A percentile compares a stretch with the other conserved stretches of the same genome.
Conservation (phyloP, 2,329 filamentous ascomycete genomes). For the Aspergillus fischeri region DNA sequence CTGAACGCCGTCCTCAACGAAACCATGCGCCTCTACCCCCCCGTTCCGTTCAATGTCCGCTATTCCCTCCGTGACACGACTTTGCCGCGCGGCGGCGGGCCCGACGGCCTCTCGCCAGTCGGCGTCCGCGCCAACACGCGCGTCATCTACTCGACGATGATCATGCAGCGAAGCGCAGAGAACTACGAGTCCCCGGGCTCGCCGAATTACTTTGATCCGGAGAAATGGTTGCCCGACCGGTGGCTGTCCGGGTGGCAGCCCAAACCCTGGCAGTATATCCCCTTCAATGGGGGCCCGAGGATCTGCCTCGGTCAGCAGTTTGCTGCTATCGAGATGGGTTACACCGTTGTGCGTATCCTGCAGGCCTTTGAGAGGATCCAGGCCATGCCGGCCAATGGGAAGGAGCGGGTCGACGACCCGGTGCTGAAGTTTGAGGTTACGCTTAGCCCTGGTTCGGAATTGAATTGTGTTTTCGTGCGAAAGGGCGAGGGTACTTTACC, state of each 20-base stretch:
- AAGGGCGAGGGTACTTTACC: conserved; percentile 16
- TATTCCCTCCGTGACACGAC: conserved; percentile 68
- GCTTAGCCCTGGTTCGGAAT: conserved; percentile 33
- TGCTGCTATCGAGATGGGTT: conserved; percentile 57
- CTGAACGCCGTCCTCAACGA: conserved; percentile 69
- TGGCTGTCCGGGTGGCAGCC: conserved; percentile 50
- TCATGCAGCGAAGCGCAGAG: conserved; percentile 49
- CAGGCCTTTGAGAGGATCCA: conserved; percentile 39
- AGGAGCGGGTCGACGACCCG: conserved; percentile 34
- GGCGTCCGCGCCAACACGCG: conserved; percentile 46
- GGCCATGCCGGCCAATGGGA: conserved; percentile 28
- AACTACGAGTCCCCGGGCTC: conserved; percentile 44
- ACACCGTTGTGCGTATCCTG: conserved; percentile 42
- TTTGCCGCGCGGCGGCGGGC: conserved; percentile 61
- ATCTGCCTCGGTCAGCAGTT: conserved; percentile 59
- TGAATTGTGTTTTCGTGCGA: conserved; percentile 39
- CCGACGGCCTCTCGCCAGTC: conserved; percentile 43
- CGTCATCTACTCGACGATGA: conserved; percentile 49
- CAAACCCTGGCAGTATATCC: conserved; percentile 52
- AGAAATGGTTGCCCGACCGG: conserved; percentile 48
- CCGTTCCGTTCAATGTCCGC: conserved; percentile 75
- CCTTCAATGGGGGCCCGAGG: conserved; percentile 51
- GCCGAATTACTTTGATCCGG: conserved; percentile 37
- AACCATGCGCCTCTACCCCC: conserved; percentile 71
- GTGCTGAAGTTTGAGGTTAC: conserved; percentile 36